Base-by-base conservation (phyloP, 2,329 filamentous ascomycete species). In the Lachnellula subtilissima region DNA sequence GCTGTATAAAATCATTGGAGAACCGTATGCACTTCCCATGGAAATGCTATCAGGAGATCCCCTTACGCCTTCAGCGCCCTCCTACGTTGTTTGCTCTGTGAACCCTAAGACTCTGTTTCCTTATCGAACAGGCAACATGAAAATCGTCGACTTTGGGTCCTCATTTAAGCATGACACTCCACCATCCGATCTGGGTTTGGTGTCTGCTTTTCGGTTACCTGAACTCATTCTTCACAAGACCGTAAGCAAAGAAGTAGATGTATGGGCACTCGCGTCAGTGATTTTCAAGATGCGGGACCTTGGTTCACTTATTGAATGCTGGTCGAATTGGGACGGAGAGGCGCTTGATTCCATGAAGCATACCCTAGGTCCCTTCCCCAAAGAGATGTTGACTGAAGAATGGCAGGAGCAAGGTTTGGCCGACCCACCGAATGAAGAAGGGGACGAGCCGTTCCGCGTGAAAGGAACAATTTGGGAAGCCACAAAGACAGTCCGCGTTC, bases 81-180 rank as follows among this genome's bases (percentile, higher is more conserved):
- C 12, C 28, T 54, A 54, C 12, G 5, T 50, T 12, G 52, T 54
- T n/a, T 28, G 43, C 17, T 22, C 52, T 2, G 9, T 37, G 3
- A 19, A 59, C 40, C 2, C 25, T 5, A 22, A 42, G n/a, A 32
- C 35, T 12, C n/a, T 59, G 1, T 47, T 54, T 15, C 14, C 42
- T 0, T 51, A 37, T 23, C 36, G 48, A 6, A 59, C 54, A 5
- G 54, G 57, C 9, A 56, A 59, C 25, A 50, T 59, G 39, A 54
- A 52, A 35, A 17, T 56, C 17, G 37, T 54, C 15, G 57, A 59
- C 14, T 56, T 56, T n/a, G 54, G 45, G 19, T 47, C 35, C 15
- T 14, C 51, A 0, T 59, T 43, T 11, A 28, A 23, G 4, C 28
- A 56, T 32, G 28, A 47, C 15, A 15, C 43, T 2, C n/a, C 39